phyloP scores from a whole-genome alignment of 495 filamentous ascomycete species.

The Penicillium cataractarum region DNA sequence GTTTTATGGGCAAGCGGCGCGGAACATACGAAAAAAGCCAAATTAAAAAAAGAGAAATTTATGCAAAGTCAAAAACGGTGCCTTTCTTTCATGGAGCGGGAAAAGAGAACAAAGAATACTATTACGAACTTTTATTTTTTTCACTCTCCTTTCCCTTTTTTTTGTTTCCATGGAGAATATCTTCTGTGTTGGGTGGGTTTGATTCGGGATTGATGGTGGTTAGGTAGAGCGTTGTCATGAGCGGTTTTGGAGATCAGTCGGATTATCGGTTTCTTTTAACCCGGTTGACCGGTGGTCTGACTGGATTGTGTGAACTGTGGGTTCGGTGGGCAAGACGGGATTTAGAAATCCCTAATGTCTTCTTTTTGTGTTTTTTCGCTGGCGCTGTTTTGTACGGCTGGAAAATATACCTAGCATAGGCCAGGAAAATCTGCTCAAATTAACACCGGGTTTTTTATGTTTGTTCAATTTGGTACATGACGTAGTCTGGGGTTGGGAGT shows the following conservation, averaged over 20 bases:
- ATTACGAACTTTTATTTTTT: no score
- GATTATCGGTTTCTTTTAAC: constrained; percentile 10
- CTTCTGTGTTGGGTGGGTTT: constrained; percentile 29
- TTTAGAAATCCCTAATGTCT: constrained; percentile 16
- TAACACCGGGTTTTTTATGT: constrained; percentile 39
- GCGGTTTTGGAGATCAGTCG: constrained; percentile 18
- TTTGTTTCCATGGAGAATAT: constrained; percentile 25
- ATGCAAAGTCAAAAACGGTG: constrained; percentile 21
- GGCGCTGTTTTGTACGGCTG: constrained; percentile 36
- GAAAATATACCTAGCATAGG: constrained; percentile 44
- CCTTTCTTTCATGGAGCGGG: constrained; percentile 16
- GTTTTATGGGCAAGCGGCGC: constrained; percentile 15
- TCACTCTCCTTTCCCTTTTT: constrained; percentile 17
- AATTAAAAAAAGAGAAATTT: constrained; percentile 19
- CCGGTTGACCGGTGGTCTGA: constrained; percentile 33
- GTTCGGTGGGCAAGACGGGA: constrained; percentile 24
- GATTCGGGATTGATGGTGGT: constrained; percentile 26
- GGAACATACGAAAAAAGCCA: no score
- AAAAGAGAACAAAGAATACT: no score
- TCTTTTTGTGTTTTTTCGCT: constrained; percentile 32
- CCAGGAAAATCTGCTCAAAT: constrained; percentile 43
- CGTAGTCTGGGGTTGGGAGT: neutral
- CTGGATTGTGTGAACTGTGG: constrained; percentile 15
- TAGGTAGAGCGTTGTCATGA: constrained; percentile 27
- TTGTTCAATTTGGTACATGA: constrained; percentile 24